Evolutionary conservation across 2,329 filamentous ascomycete species (phyloP).

Genomic region (Aspergillus fumigatus): DNA sequence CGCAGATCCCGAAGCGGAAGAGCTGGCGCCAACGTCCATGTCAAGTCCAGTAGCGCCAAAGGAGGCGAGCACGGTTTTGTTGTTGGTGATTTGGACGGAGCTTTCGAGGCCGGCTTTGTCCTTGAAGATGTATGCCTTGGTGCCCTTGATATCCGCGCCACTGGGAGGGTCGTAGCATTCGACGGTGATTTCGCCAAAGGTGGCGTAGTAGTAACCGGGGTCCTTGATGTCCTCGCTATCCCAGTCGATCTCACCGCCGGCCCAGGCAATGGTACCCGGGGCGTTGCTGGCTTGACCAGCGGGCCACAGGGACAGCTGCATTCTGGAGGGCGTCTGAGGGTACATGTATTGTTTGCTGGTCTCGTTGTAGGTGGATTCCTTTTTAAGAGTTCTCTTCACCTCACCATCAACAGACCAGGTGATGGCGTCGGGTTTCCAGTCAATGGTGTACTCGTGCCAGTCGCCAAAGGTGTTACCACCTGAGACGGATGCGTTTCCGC

Average conservation of each 20-base stretch:
- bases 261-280: conserved; percentile 83
- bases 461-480: conserved; percentile 66
- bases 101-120: conserved; percentile 63
- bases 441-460: conserved; percentile 86
- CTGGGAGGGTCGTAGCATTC: conserved; percentile 82
- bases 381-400: conserved; percentile 62
- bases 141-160: conserved; percentile 57
- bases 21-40: conserved; percentile 43
- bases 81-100: conserved; percentile 70
- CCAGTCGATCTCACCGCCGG: conserved; percentile 89
- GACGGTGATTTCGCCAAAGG: conserved; percentile 71
- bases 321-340: conserved; percentile 84
- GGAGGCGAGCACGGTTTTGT: conserved; percentile 70
- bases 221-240: conserved; percentile 71
- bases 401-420: conserved; percentile 84
- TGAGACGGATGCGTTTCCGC: conserved; percentile 58
- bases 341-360: conserved; percentile 78
- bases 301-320: conserved; percentile 95
- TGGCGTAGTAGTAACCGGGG: conserved; percentile 84
- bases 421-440: conserved; percentile 83
- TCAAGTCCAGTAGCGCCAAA: conserved; percentile 77
- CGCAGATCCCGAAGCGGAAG: conserved; percentile 5
- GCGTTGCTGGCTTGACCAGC: conserved; percentile 76
- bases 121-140: conserved; percentile 71
- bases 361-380: conserved; percentile 78